Percentiles rank a stretch among this genome's conserved stretches.
phyloP scores from a whole-genome alignment of 2,329 filamentous ascomycete genomes.

The Pseudogymnoascus sp. region DNA sequence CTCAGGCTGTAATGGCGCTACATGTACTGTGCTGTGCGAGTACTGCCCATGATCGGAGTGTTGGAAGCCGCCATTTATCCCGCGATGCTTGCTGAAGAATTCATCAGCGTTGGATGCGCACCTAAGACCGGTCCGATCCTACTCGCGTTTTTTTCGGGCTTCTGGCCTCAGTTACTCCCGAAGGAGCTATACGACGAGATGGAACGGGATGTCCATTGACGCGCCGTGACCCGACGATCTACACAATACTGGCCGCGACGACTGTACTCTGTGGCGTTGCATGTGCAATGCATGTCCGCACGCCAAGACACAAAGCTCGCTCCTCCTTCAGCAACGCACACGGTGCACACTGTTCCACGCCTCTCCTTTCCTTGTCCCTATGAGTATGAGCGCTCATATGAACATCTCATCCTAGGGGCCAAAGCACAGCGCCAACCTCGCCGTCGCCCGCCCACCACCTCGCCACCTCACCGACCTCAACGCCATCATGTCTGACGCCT shows the following conservation, averaged over 20 bases:
- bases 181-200: neutral
- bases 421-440: slow-evolving; percentile 7
- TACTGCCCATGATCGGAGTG: neutral
- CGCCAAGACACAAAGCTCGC: neutral
- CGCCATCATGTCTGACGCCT: neutral
- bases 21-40: neutral
- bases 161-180: neutral
- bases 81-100: too few relatives aligned
- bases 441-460: slow-evolving; percentile 9
- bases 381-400: neutral
- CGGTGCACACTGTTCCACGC: neutral
- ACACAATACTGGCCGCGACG: neutral
- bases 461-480: neutral
- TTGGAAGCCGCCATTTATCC: neutral
- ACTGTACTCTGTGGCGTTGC: neutral
- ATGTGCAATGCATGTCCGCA: neutral
- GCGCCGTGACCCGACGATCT: neutral
- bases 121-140: neutral
- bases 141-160: neutral
- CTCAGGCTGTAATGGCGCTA: neutral
- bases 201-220: neutral
- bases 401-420: neutral
- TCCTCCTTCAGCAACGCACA: neutral
- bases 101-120: too few relatives aligned
- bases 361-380: neutral